A percentile compares a stretch with the other conserved stretches of the same genome.
Conservation (phyloP, 495 filamentous ascomycete genomes). For the Penicillium parvum region DNA sequence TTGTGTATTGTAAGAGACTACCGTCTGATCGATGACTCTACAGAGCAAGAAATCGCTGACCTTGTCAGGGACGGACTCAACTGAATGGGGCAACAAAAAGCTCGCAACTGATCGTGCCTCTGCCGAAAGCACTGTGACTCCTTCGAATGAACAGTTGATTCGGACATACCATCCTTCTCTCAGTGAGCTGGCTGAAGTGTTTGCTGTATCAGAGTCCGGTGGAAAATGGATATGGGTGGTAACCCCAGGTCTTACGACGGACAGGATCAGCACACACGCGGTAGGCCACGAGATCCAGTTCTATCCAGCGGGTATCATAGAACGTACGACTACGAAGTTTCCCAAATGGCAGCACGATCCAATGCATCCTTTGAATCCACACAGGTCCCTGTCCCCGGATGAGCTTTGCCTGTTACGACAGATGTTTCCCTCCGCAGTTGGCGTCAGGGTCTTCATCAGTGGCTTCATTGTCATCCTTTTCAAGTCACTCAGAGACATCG, state of each 20-base stretch:
- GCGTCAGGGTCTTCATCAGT: conserved; percentile 7
- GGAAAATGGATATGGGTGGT: conserved; percentile 2
- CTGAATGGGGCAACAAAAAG: neutral
- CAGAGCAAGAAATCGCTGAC: no score
- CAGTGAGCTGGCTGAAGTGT: neutral
- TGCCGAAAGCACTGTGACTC: neutral
- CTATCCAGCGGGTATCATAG: neutral
- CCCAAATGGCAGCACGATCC: conserved; percentile 4
- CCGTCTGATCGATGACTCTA: no score
- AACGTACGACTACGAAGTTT: conserved; percentile 1
- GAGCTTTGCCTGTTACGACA: conserved; percentile 3
- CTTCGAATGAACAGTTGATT: neutral
- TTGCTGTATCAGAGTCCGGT: neutral
- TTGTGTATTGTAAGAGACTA: no score
- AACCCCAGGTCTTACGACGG: neutral
- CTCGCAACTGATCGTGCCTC: conserved; percentile 1
- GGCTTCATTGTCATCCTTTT: conserved; percentile 12
- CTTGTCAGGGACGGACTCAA: neutral
- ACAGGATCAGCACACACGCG: neutral
- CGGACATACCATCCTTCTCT: conserved; percentile 3
- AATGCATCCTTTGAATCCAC: conserved; percentile 5
- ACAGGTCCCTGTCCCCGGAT: conserved; percentile 3
- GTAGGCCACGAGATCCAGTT: conserved; percentile 1
- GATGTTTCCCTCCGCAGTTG: conserved; percentile 6
- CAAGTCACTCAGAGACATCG: neutral